These are phyloP conservation scores for Parietaria judaica DNA, from an alignment of 306 rosid species.

Conservation along the genomic window DNA sequence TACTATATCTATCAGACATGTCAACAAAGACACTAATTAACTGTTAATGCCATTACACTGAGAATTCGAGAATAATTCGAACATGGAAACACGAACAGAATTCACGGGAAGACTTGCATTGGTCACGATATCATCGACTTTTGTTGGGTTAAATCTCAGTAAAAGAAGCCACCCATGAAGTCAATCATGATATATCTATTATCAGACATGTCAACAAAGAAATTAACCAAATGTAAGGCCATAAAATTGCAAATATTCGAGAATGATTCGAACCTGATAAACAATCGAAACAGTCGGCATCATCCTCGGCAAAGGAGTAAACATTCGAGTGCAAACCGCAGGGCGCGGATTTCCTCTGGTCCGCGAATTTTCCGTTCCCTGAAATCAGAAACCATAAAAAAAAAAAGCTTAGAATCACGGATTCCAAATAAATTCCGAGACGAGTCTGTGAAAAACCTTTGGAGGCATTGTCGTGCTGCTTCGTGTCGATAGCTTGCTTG, in stretches of 20 bases:
- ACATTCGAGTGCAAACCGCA: slow-evolving; percentile 22
- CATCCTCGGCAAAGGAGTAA: slow-evolving; percentile 52
- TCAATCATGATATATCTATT: too few relatives aligned
- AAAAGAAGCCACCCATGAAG: not conserved
- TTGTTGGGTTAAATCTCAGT: too few relatives aligned
- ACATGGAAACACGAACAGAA: too few relatives aligned
- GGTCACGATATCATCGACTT: too few relatives aligned
- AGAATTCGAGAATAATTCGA: too few relatives aligned
- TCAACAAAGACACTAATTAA: not conserved
- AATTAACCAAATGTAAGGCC: not conserved
- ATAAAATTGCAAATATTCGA: not conserved
- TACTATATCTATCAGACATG: too few relatives aligned
- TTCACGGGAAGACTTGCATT: too few relatives aligned
- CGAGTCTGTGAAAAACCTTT: slow-evolving; percentile 13
- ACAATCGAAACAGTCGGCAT: slow-evolving; percentile 55
- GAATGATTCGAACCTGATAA: slow-evolving; percentile 45
- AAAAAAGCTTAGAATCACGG: slow-evolving; percentile 5
- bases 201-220: too few relatives aligned
- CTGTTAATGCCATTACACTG: too few relatives aligned
- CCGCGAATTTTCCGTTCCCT: slow-evolving; percentile 55
- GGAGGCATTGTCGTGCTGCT: slow-evolving; percentile 45
- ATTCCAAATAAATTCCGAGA: too few relatives aligned
- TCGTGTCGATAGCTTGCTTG: slow-evolving; percentile 69
- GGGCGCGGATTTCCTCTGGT: slow-evolving; percentile 47
- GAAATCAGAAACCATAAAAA: slow-evolving; percentile 16